Percentiles rank a stretch among this genome's conserved stretches.
These are phyloP conservation scores for Dactylellina haptotyla DNA, from an alignment of 2,329 filamentous ascomycete species.

Conservation along the genomic window DNA sequence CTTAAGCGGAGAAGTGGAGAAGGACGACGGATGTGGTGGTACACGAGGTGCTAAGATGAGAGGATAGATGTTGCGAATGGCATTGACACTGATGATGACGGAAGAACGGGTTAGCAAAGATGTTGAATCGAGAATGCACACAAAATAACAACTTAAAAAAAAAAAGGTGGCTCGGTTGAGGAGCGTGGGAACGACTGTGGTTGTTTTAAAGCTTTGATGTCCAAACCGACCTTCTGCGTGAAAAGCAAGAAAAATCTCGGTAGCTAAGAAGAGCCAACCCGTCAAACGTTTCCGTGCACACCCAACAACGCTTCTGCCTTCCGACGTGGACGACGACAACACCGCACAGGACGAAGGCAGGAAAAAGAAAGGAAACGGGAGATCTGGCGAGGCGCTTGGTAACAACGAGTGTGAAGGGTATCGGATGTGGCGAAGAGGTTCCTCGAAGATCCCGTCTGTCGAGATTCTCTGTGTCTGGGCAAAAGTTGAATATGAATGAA, in stretches of 20 bases:
- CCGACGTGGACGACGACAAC: neutral
- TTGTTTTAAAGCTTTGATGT: constrained; percentile 54
- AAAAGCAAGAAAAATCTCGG: constrained; percentile 54
- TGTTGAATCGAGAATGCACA: neutral
- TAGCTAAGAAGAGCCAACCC: constrained; percentile 28
- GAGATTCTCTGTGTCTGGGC: constrained; percentile 24
- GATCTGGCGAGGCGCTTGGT: neutral
- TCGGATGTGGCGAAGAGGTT: constrained; percentile 13
- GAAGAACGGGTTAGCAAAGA: constrained; percentile 34
- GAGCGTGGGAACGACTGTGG: constrained; percentile 24
- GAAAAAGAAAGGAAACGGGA: constrained; percentile 6
- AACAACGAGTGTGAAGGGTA: constrained; percentile 15
- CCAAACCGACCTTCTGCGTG: constrained; percentile 49
- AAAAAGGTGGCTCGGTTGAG: constrained; percentile 18
- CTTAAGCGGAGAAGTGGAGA: constrained; percentile 50
- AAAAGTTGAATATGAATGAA: constrained; percentile 19
- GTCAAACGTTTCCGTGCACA: constrained; percentile 26
- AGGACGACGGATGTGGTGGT: constrained; percentile 22
- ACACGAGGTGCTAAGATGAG: constrained; percentile 31
- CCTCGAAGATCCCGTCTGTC: constrained; percentile 42
- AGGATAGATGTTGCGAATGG: constrained; percentile 31
- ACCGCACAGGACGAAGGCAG: neutral
- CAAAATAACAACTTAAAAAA: too few relatives aligned
- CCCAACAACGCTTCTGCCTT: neutral
- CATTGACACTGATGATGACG: constrained; percentile 36